Percentiles rank a stretch among this genome's conserved stretches.
Evolutionary conservation across 2,329 filamentous ascomycete species (phyloP).

Genomic region (Domatiomyces globalis): DNA sequence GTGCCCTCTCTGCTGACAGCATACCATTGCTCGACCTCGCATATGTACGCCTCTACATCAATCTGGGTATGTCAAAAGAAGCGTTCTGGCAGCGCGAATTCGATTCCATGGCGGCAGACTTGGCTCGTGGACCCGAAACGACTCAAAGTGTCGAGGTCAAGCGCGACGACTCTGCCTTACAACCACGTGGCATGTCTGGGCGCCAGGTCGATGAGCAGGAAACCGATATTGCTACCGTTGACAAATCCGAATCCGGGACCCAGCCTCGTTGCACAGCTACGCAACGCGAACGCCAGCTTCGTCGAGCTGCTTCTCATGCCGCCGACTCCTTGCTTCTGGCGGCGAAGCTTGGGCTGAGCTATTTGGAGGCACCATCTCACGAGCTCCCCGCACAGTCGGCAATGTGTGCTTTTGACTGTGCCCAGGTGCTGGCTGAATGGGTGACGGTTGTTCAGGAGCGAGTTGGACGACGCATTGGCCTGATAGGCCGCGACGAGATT

Average conservation of each 20-base stretch:
- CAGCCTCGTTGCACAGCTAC: constrained; percentile 32
- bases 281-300: constrained; percentile 70
- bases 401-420: constrained; percentile 86
- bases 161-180: constrained; percentile 30
- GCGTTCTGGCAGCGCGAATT: constrained; percentile 90
- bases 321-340: constrained; percentile 82
- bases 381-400: constrained; percentile 82
- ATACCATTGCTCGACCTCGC: constrained; percentile 84
- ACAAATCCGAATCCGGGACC: constrained; percentile 6
- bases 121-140: constrained; percentile 63
- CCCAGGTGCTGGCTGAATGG: constrained; percentile 90
- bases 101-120: constrained; percentile 77
- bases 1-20: constrained; percentile 75
- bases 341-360: constrained; percentile 70
- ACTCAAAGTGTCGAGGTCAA: constrained; percentile 50
- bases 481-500: constrained; percentile 69
- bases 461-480: constrained; percentile 75
- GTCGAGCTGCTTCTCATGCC: constrained; percentile 90
- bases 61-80: constrained; percentile 82
- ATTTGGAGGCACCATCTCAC: constrained; percentile 67
- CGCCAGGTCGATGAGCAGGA: constrained; percentile 21
- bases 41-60: constrained; percentile 83
- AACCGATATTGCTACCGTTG: constrained; percentile 8
- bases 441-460: constrained; percentile 83
- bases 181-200: neutral